Base-by-base conservation (phyloP, 1,284 basidiomycete species). In the Ceratobasidium sp. region DNA sequence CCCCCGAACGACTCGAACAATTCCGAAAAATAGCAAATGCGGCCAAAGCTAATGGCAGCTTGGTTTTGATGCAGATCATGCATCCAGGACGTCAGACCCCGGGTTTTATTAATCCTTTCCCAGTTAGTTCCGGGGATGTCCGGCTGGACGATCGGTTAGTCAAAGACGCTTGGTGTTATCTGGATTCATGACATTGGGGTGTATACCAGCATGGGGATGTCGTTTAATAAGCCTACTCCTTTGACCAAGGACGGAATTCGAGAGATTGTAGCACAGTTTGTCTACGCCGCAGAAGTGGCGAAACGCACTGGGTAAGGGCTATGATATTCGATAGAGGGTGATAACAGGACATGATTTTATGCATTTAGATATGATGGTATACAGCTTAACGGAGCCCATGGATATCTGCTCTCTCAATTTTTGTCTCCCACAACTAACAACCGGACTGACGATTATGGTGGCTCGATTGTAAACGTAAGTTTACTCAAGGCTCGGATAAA, bases 31-130 rank as follows among this genome's bases (percentile, higher is more conserved):
- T 80, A 36, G 80, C 83, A 39, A 77, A 76, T 9, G 80, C 78
- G 6, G 76, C 78, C 26, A 83, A 83, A 73, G 80, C 81, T 1
- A 77, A 82, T 60, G 83, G 83, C 39, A 79, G 79, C 1, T 77
- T 84, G 48, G 78, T 79, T 45, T 79, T 84, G 62, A 81, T 79
- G 1, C 83, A 84, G 77, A 74, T 84, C 23, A 81, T 80, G 10
- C 83, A 84, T 76, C 81, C 79, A 1, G 83, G 83, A 72, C 9
- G 76, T 72, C 59, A 74, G 74, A 72, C 74, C 59, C 41, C 76
- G 34, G 58, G 76, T 34, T 75, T 74, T 53, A 73, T 81, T 34
- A 76, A 76, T 72, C 73, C 77, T 39, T 58, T 77, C 28, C 79
- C 80, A 5, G 77, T 80, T 12, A 80, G 79, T 5, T 77, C 80